Conservation (phyloP, 2,329 filamentous ascomycete species). For the Fusarium sacchari region DNA sequence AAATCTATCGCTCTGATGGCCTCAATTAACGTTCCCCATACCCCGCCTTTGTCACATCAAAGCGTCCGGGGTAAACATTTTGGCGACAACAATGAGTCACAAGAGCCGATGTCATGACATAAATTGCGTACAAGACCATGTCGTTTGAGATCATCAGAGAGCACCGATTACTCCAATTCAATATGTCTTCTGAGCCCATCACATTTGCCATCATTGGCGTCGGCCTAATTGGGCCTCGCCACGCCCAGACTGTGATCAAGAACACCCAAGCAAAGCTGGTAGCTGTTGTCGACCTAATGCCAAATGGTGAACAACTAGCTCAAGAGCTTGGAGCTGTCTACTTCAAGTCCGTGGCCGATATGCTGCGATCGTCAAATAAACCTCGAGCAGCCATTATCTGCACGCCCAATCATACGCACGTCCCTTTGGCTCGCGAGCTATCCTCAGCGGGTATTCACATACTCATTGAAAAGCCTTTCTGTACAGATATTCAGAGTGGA, state of each 20-base stretch:
- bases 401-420: conserved; percentile 69
- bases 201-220: conserved; percentile 45
- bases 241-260: conserved; percentile 43
- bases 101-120: not conserved
- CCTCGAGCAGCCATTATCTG: conserved; percentile 67
- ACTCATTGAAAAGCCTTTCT: conserved; percentile 67
- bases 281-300: conserved; percentile 46
- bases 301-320: conserved; percentile 33
- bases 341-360: conserved; percentile 50
- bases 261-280: conserved; percentile 37
- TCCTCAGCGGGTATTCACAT: conserved; percentile 60
- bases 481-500: conserved; percentile 52
- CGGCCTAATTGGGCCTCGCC: conserved; percentile 46
- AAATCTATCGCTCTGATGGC: not conserved
- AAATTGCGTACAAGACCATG: not conserved
- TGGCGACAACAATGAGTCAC: not conserved
- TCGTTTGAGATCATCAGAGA: not conserved
- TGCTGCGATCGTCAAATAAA: conserved; percentile 53
- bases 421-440: conserved; percentile 59
- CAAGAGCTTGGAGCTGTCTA: conserved; percentile 35
- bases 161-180: not conserved
- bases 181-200: conserved; percentile 18
- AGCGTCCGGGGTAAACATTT: conserved; percentile 23
- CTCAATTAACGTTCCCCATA: not conserved
- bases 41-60: not conserved